Evolutionary conservation across 2,329 filamentous ascomycete genomes (phyloP), one percentile per base, ranked within the genome.

Genomic region (Nakataea oryzae): DNA sequence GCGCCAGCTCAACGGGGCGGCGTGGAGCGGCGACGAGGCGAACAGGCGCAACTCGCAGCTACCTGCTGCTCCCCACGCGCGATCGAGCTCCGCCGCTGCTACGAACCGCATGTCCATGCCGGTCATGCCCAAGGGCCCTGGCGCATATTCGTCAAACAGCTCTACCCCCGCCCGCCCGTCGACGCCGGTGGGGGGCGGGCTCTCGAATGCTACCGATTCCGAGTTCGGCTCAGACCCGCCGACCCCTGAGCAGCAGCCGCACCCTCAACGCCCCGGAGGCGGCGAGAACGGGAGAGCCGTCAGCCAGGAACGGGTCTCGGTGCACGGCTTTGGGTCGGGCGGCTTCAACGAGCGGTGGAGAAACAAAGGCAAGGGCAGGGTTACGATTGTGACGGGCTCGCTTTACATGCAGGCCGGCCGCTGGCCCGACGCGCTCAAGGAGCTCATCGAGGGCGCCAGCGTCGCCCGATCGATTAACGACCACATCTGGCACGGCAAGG

Each of bases 401-500:
- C 79, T 97, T 66, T 96, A 93, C 72, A 83, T 99, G 67, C 89
- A 93, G 73, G 89, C 91, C 61, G 95, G 95, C 29, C 86, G 92
- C 65, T 97, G 95, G 92, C 84, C 81, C 58, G 93, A 97, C 75
- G 93, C 93, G 9, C 74, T 97, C 57, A 89, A 86, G 71, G 91
- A 96, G 70, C 82, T 97, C 27, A 80, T 86, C 12, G 93, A 97
- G 64, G 91, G 89, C 61, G 92, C 90, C 2, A 83, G 84, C 12
- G 85, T 88, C 67, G 88, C 91, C 21, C 88, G 91, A 68, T 86
- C 86, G 50, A 83, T 90, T 63, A 93, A 91, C 68, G 95, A 99
- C 74, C 91, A 96, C 74, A 74, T 97, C n/a, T 99, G 95, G 93
- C 91, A 97, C 75, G 95, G 90, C 24, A 97, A 97, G 74, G 93